Base-by-base conservation (phyloP, 2,329 filamentous ascomycete species). In the Talaromyces rugulosus region DNA sequence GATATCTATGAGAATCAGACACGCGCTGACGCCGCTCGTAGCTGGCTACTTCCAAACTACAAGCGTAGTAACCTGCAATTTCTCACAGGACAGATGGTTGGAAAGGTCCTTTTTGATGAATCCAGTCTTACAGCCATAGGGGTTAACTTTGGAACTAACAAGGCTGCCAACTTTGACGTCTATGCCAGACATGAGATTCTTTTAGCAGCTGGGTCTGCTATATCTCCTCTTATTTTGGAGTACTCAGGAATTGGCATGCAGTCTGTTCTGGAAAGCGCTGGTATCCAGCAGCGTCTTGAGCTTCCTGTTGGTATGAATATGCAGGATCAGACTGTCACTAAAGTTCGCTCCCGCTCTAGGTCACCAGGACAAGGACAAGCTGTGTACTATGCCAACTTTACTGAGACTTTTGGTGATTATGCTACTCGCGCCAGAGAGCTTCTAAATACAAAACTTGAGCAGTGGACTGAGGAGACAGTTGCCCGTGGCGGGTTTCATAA, bases 231-330 rank as follows among this genome's bases (percentile, higher is more conserved):
- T 1, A 72, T 73, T 36, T 61, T 72, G 1, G 66, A 73, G 54
- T 65, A 68, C 28, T 73, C 71, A 9, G 71, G 71, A 27, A 70
- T 73, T 58, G 71, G 70, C 18, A 18, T 58, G 6, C 47, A 58
- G 56, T 50, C 56, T 31, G 40, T 58, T 12, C 56, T 58, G n/a
- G 56, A 58, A 23, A 23, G 23, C 23, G 23, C 23, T 23, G 23
- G 23, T 23, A 23, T 23, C 31, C 36, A 47, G 8, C 69, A 70
- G 33, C 42, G 63, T 6, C 47, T 72, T 36, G 63, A 72, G 4
- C 64, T 73, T 1, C 70, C 71, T 1, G 70, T 73, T n/a, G 70
- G 71, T 42, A 54, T 69, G 16, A 73, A 73, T 33, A 59, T 72
- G 42, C 69, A 73, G 61, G 71, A 72, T 47, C 70, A 73, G 44